Percentiles rank a stretch among this genome's conserved stretches.
These are phyloP conservation scores for Diplodia sapinea DNA, from an alignment of 2,329 filamentous ascomycete species.

Conservation along the genomic window DNA sequence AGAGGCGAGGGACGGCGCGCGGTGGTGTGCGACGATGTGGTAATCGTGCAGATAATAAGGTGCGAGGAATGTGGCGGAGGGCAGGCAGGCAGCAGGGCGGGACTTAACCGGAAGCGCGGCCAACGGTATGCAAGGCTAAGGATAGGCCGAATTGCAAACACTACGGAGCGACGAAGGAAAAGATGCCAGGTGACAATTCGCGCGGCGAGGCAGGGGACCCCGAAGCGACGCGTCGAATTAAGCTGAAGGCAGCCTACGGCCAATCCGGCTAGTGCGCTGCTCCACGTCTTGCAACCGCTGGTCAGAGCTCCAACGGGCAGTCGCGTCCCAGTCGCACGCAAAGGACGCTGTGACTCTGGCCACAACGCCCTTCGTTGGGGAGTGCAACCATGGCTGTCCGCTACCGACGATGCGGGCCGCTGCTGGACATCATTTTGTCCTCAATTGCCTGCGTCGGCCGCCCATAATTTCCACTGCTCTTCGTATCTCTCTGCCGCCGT, in stretches of 20 bases:
- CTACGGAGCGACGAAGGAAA: constrained; percentile 5
- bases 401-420: not conserved
- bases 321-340: constrained; percentile 4
- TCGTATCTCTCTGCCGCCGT: not conserved
- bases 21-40: constrained; percentile 30
- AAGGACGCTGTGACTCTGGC: not conserved
- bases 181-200: constrained; percentile 26
- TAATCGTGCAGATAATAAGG: constrained; percentile 31
- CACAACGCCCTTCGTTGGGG: not conserved
- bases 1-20: constrained; percentile 21
- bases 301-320: constrained; percentile 8
- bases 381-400: not conserved
- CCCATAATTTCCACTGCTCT: not conserved
- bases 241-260: constrained; percentile 17
- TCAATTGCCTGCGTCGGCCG: not conserved
- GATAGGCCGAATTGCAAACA: constrained; percentile 20
- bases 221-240: constrained; percentile 29
- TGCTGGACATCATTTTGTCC: not conserved
- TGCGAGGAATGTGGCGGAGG: constrained; percentile 17
- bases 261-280: not conserved
- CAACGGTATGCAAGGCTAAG: constrained; percentile 23
- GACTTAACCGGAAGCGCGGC: constrained; percentile 8
- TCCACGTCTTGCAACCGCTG: constrained; percentile 12
- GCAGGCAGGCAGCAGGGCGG: constrained; percentile 10
- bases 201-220: constrained; percentile 22